Evolutionary conservation across 495 filamentous ascomycete species (phyloP).

Genomic region (Hyaloscypha bicolor): DNA sequence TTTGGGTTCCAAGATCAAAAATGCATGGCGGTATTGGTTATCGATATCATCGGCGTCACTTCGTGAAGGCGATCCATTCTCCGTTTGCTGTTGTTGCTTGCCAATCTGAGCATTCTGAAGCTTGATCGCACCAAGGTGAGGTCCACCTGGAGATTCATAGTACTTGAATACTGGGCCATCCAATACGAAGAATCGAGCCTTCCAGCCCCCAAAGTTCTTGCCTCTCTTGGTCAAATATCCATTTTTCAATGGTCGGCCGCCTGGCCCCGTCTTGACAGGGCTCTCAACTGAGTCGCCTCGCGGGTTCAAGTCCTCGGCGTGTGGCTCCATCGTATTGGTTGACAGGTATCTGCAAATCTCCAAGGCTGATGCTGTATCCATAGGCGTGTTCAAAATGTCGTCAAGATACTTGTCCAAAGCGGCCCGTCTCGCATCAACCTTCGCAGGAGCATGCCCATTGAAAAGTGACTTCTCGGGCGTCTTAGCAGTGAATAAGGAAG

Average conservation of each 20-base stretch:
- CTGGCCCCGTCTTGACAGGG: slow-evolving; percentile 50
- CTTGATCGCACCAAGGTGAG: slow-evolving; percentile 91
- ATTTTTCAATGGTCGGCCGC: slow-evolving; percentile 73
- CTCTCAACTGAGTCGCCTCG: slow-evolving; percentile 44
- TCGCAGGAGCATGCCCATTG: slow-evolving; percentile 90
- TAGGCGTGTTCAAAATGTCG: slow-evolving; percentile 74
- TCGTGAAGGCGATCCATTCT: slow-evolving; percentile 62
- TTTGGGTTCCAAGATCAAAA: slow-evolving; percentile 92
- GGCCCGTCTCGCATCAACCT: slow-evolving; percentile 82
- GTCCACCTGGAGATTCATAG: slow-evolving; percentile 85
- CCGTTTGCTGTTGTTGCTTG: slow-evolving; percentile 63
- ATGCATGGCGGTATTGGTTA: slow-evolving; percentile 95
- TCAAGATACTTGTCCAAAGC: slow-evolving; percentile 87
- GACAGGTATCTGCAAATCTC: slow-evolving; percentile 87
- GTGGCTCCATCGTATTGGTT: slow-evolving; percentile 78
- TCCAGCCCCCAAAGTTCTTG: slow-evolving; percentile 99
- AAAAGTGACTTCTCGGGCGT: slow-evolving; percentile 87
- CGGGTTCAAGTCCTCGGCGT: slow-evolving; percentile 60
- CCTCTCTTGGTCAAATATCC: slow-evolving; percentile 95
- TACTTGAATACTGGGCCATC: slow-evolving; percentile 90
- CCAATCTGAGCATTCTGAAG: slow-evolving; percentile 90
- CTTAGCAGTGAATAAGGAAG: slow-evolving; percentile 64
- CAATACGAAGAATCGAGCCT: slow-evolving; percentile 89
- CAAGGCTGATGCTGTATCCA: slow-evolving; percentile 79
- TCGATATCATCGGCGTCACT: slow-evolving; percentile 71